Evolutionary conservation across 1,139 yeast genomes (phyloP), one percentile per base, ranked within the genome.

Genomic region (Taiozyma sp.): DNA sequence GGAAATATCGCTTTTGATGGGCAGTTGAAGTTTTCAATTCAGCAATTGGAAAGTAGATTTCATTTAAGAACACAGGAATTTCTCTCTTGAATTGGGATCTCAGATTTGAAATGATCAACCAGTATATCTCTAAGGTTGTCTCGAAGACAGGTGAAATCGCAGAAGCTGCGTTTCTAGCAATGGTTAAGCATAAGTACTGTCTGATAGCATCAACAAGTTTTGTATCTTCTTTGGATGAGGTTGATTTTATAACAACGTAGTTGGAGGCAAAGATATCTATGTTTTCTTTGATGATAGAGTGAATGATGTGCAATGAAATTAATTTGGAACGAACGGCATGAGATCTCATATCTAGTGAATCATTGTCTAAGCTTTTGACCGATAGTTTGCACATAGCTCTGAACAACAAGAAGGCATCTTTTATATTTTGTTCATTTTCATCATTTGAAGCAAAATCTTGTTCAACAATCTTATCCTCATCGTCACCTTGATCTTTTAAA

Each of bases 331-430:
- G 80, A 56, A 93, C 91, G 2, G 93, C 85, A 63, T 90, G 97
- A 2, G 97, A 86, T 64, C 89, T 80, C 86, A 88, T 83, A 66
- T 93, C 98, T 49, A 86, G 69, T 13, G 77, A 71, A 45, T 86
- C 90, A 30, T 83, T 76, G 53, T 89, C 97, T 52, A 83, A 68
- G 32, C 85, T 78, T 65, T 93, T 93, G 47, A 88, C 88, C 2
- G 97, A 88, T 24, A 95, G 76, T 64, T 89, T 89, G 66, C 97
- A 88, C 91, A 95, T 87, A 1, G 97, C 91, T 64, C 99, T 79
- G 67, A 93, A 90, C 6, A 95, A 81, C 57, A 93, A 75, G 63
- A 91, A 93, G 0, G 98, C 98, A 65, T 95, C 99, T 61, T 89
- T 91, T 16, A 88, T 83, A 3, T 77, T 79, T 42, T 85, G 68